Percentiles rank a stretch among this genome's conserved stretches.
Conservation (phyloP, 192 early-diverging fungal species). For the Coemansia sp. region DNA sequence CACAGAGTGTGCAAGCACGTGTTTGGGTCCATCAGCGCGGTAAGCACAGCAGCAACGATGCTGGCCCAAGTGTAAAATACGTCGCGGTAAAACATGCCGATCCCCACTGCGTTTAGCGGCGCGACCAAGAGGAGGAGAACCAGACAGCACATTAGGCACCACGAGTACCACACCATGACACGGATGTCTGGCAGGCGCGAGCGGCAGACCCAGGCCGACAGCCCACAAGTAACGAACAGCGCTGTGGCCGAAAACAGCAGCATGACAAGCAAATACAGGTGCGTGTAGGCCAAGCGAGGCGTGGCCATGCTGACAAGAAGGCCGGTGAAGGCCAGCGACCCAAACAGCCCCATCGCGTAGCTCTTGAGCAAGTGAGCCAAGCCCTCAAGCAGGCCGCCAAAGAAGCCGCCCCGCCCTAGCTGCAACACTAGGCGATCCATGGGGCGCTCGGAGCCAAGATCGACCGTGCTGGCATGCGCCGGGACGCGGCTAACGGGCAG, state of each 20-base stretch:
- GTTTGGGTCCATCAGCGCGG: slow-evolving; percentile 30
- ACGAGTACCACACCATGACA: slow-evolving; percentile 37
- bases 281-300: slow-evolving; percentile 53
- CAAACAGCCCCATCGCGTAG: slow-evolving; percentile 23
- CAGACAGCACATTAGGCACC: slow-evolving; percentile 33
- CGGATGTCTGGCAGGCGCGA: slow-evolving; percentile 25
- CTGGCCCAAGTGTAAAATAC: slow-evolving; percentile 39
- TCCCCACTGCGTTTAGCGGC: slow-evolving; percentile 27
- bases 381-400: slow-evolving; percentile 31
- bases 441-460: slow-evolving; percentile 1
- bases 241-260: slow-evolving; percentile 37
- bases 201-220: slow-evolving; percentile 30
- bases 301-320: slow-evolving; percentile 23
- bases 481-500: slow-evolving; percentile 10
- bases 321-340: slow-evolving; percentile 35
- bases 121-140: slow-evolving; percentile 37
- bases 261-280: slow-evolving; percentile 24
- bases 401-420: slow-evolving; percentile 40
- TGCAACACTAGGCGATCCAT: slow-evolving; percentile 41
- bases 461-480: neutral
- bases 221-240: slow-evolving; percentile 24
- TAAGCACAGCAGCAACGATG: slow-evolving; percentile 25
- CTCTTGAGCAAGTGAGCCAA: slow-evolving; percentile 16
- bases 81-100: slow-evolving; percentile 49
- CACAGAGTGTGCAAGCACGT: slow-evolving; percentile 21